Conservation (phyloP, 495 filamentous ascomycete genomes). For the Podospora pseudopauciseta region DNA sequence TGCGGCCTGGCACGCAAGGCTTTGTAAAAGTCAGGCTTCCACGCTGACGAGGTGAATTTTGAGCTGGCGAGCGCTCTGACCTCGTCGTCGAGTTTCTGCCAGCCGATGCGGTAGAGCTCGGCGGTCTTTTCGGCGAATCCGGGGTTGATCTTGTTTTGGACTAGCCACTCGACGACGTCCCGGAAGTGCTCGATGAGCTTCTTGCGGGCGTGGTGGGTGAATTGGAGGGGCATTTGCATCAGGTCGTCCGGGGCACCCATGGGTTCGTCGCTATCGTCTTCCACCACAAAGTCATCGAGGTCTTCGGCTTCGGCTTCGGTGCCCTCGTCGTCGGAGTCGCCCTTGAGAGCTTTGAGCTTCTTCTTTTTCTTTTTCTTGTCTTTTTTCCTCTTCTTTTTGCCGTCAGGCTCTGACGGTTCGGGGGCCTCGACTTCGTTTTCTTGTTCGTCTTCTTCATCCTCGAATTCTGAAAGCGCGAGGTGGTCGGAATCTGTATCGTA, state of each 20-base stretch:
- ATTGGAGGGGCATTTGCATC: conserved; percentile 63
- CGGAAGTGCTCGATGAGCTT: conserved; percentile 74
- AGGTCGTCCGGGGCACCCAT: conserved; percentile 57
- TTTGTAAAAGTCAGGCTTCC: conserved; percentile 63
- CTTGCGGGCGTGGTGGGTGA: conserved; percentile 61
- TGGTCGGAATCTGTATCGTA: conserved; percentile 45
- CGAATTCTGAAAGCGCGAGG: conserved; percentile 41
- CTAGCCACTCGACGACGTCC: conserved; percentile 77
- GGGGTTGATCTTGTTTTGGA: conserved; percentile 68
- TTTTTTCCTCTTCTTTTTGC: conserved; percentile 17
- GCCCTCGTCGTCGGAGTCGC: conserved; percentile 23
- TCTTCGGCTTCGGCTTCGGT: conserved; percentile 52
- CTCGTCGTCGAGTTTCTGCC: conserved; percentile 71
- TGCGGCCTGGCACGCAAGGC: conserved; percentile 64
- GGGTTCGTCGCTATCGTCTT: conserved; percentile 58
- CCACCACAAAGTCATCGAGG: conserved; percentile 65
- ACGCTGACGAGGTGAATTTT: conserved; percentile 70
- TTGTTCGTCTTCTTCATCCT: conserved; percentile 50
- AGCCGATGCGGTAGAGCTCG: conserved; percentile 64
- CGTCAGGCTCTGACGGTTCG: conserved; percentile 14
- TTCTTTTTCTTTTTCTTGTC: conserved; percentile 18
- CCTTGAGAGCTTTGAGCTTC: conserved; percentile 6
- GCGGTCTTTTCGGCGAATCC: conserved; percentile 58
- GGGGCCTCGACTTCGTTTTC: conserved; percentile 12
- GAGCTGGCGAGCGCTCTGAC: conserved; percentile 62